A percentile compares a stretch with the other conserved stretches of the same genome.
phyloP scores from a whole-genome alignment of 1,284 basidiomycete species.

The Ustilago shanxiensis region DNA sequence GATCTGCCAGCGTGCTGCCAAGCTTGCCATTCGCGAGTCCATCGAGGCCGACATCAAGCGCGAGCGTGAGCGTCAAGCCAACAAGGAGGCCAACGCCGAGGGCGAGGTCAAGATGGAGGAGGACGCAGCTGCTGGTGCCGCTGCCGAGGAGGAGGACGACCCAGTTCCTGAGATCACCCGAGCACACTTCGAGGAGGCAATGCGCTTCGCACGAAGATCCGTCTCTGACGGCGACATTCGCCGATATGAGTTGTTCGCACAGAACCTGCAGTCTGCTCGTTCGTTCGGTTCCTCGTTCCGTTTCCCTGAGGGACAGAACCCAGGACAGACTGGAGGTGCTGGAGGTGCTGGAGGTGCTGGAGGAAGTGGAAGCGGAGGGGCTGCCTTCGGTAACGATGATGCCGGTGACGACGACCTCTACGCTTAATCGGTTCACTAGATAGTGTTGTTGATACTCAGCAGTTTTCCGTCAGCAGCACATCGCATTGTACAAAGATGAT shows the following conservation, averaged over 20 bases:
- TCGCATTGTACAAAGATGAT: conserved; percentile 4
- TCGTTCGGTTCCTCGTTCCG: conserved; percentile 86
- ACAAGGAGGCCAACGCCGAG: conserved; percentile 48
- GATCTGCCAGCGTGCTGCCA: conserved; percentile 97
- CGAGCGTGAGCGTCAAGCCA: conserved; percentile 75
- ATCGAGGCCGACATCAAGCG: conserved; percentile 91
- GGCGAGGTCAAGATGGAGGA: conserved; percentile 77
- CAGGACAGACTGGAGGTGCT: conserved; percentile 26
- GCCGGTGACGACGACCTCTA: conserved; percentile 80
- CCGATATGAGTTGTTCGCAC: conserved; percentile 75
- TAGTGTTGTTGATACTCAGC: background rate
- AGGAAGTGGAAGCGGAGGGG: conserved; percentile 75
- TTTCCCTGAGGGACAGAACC: conserved; percentile 83
- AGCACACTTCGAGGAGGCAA: conserved; percentile 89
- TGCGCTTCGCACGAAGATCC: conserved; percentile 78
- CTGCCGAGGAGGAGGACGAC: conserved; percentile 84
- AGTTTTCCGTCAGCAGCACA: background rate
- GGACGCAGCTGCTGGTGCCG: conserved; percentile 73
- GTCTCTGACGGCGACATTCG: conserved; percentile 83
- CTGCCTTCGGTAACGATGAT: conserved; percentile 82
- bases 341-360: conserved; percentile 57
- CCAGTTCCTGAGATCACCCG: conserved; percentile 93
- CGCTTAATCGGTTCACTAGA: conserved; percentile 27
- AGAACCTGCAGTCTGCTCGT: conserved; percentile 66
- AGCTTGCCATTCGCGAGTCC: conserved; percentile 92